phyloP scores from a whole-genome alignment of 2,329 filamentous ascomycete genomes.

The Fusarium bulbicola region DNA sequence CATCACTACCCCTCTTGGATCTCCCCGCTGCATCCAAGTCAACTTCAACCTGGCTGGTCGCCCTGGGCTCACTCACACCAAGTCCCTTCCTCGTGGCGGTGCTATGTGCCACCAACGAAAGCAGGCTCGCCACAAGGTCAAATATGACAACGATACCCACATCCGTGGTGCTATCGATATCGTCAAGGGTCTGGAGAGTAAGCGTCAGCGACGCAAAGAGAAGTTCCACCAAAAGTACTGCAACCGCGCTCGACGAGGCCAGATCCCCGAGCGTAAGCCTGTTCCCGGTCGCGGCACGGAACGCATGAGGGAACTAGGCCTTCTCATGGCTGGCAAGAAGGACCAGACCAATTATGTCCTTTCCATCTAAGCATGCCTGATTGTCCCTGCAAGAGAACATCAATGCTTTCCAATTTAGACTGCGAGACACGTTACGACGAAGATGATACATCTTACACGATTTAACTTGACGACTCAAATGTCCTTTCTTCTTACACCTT shows the following conservation, averaged over 20 bases:
- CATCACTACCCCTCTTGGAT: conserved; percentile 48
- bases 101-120: conserved; percentile 71
- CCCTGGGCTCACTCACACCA: conserved; percentile 78
- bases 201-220: conserved; percentile 90
- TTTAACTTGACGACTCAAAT: conserved; percentile 30
- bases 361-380: conserved; percentile 64
- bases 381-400: conserved; percentile 10
- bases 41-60: conserved; percentile 58
- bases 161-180: conserved; percentile 96
- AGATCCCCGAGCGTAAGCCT: conserved; percentile 70
- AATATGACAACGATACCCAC: conserved; percentile 63
- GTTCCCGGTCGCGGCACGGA: conserved; percentile 88
- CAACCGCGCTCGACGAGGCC: conserved; percentile 78
- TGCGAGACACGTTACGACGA: conserved; percentile 26
- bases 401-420: conserved; percentile 8
- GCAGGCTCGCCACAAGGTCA: conserved; percentile 52
- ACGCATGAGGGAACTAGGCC: conserved; percentile 83
- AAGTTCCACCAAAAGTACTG: conserved; percentile 92
- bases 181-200: conserved; percentile 94
- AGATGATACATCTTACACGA: conserved; percentile 32
- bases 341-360: conserved; percentile 81
- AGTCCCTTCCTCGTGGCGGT: conserved; percentile 84
- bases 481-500: conserved; percentile 17
- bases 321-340: conserved; percentile 84
- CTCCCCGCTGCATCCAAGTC: conserved; percentile 52